A percentile compares a stretch with the other conserved stretches of the same genome.
Evolutionary conservation across 2,329 filamentous ascomycete species (phyloP).

Genomic region (Coleophoma crateriformis): DNA sequence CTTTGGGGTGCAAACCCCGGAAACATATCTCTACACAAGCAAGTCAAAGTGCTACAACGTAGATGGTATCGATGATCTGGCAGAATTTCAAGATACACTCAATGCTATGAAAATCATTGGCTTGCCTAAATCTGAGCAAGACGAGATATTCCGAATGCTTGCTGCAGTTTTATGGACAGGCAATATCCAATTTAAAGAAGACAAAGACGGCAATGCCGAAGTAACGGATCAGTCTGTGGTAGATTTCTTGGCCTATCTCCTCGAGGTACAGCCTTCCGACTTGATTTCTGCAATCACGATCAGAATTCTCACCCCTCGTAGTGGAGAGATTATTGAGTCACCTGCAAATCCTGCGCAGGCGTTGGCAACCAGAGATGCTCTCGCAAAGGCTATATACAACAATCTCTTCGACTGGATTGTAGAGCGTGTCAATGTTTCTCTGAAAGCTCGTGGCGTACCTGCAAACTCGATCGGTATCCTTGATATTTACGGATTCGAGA

Average conservation of each 20-base stretch:
- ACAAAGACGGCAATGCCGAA: constrained; percentile 81
- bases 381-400: constrained; percentile 94
- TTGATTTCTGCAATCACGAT: constrained; percentile 86
- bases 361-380: constrained; percentile 77
- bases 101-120: constrained; percentile 96
- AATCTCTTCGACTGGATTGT: constrained; percentile 99
- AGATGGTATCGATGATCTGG: constrained; percentile 84
- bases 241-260: constrained; percentile 87
- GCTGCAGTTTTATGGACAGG: constrained; percentile 90
- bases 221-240: constrained; percentile 87
- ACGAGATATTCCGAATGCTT: constrained; percentile 94
- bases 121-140: constrained; percentile 80
- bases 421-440: constrained; percentile 79
- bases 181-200: constrained; percentile 86
- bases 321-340: constrained; percentile 62
- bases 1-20: constrained; percentile 88
- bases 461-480: constrained; percentile 90
- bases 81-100: constrained; percentile 84
- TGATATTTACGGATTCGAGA: constrained; percentile 99
- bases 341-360: constrained; percentile 88
- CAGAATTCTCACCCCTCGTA: constrained; percentile 70
- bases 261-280: constrained; percentile 78
- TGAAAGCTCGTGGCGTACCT: constrained; percentile 71
- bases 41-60: constrained; percentile 93
- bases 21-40: constrained; percentile 91